A percentile compares a stretch with the other conserved stretches of the same genome.
Conservation (phyloP, 768 basidiomycete genomes). For the Amanita subjunquillea region DNA sequence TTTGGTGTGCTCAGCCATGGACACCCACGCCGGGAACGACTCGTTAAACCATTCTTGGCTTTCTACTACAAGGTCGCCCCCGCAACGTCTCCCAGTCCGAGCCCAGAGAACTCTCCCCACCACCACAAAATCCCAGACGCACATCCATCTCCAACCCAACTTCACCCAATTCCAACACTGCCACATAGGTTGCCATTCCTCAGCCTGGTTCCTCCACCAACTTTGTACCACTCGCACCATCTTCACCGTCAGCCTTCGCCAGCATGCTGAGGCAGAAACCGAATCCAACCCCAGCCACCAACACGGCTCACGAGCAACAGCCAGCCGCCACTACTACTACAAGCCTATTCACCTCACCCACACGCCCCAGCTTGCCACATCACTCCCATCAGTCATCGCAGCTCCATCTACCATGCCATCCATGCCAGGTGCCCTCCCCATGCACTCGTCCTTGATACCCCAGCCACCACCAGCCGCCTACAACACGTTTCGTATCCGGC, state of each 20-base stretch:
- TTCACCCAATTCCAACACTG: too few relatives aligned
- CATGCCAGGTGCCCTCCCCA: background rate
- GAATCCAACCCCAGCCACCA: background rate
- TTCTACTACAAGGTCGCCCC: constrained; percentile 60
- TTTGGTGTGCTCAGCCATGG: constrained; percentile 14
- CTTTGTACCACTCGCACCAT: too few relatives aligned
- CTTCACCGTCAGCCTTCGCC: background rate
- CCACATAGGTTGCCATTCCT: too few relatives aligned
- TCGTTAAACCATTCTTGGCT: constrained; percentile 62
- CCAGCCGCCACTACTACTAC: constrained; percentile 2
- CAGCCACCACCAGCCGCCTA: background rate
- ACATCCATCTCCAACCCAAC: too few relatives aligned
- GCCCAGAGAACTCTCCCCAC: background rate
- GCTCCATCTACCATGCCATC: background rate
- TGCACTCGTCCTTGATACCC: background rate
- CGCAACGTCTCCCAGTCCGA: constrained; percentile 54
- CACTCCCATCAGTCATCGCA: background rate
- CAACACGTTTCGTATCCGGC: constrained; percentile 54
- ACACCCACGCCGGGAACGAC: constrained; percentile 16
- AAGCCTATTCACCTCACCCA: background rate
- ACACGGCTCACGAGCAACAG: background rate
- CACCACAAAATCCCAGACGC: too few relatives aligned
- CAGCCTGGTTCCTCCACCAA: too few relatives aligned
- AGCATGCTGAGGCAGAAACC: constrained; percentile 6
- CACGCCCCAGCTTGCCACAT: background rate